Evolutionary conservation across 306 rosid genomes (phyloP).

Genomic region (Astragalus membranaceus): DNA sequence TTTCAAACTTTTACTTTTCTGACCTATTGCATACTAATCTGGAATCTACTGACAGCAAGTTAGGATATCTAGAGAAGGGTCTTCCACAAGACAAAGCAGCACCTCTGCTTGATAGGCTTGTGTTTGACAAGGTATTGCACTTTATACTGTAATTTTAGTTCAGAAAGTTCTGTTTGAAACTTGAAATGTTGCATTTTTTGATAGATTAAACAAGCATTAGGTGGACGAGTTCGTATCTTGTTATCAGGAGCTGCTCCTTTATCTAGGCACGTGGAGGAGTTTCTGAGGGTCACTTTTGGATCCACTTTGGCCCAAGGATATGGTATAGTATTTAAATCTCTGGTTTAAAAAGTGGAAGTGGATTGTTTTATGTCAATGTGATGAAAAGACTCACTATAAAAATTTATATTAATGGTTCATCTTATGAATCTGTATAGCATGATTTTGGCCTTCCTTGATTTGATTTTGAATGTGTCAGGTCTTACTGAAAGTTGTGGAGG

Average conservation of each 20-base stretch:
- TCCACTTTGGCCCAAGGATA: slow-evolving; percentile 84
- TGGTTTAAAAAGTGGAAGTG: not conserved
- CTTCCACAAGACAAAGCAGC: slow-evolving; percentile 75
- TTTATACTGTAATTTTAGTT: slow-evolving; percentile 2
- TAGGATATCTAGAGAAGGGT: slow-evolving; percentile 77
- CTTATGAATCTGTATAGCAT: not conserved
- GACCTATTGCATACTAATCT: slow-evolving; percentile 28
- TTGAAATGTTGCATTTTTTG: slow-evolving; percentile 6
- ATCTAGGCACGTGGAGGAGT: slow-evolving; percentile 85
- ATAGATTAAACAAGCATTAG: slow-evolving; percentile 74
- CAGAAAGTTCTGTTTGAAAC: not conserved
- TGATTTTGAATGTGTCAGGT: slow-evolving; percentile 36
- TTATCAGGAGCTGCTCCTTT: slow-evolving; percentile 95
- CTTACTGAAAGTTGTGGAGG: slow-evolving; percentile 91
- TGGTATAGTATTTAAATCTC: slow-evolving; percentile 42
- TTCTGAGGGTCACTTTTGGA: slow-evolving; percentile 76
- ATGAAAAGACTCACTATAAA: not conserved
- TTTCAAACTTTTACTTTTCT: not conserved
- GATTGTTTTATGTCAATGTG: not conserved
- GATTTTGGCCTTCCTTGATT: not conserved
- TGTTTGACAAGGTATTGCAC: slow-evolving; percentile 68
- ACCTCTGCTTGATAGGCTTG: slow-evolving; percentile 74
- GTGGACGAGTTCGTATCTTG: slow-evolving; percentile 73
- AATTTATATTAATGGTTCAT: not conserved
- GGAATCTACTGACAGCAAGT: slow-evolving; percentile 50